phyloP scores from a whole-genome alignment of 2,329 filamentous ascomycete species.

The Arthrobotrys musiformis region DNA sequence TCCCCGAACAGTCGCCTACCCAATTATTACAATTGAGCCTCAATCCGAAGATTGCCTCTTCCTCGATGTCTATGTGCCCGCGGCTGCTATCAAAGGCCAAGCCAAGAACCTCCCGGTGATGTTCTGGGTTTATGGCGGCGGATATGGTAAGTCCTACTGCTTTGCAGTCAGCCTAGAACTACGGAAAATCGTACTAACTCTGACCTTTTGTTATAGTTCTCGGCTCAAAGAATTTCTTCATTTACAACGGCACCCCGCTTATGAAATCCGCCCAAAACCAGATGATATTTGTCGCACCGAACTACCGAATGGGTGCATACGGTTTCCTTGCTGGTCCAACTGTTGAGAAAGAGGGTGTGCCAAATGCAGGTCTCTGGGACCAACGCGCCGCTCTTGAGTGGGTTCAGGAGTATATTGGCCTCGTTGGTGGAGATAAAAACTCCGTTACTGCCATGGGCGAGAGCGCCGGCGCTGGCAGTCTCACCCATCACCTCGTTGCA shows the following conservation, averaged over 20 bases:
- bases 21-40: slow-evolving; percentile 56
- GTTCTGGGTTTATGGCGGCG: slow-evolving; percentile 66
- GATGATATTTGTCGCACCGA: slow-evolving; percentile 66
- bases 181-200: not conserved
- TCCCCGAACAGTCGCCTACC: slow-evolving; percentile 56
- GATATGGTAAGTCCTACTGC: slow-evolving; percentile 60
- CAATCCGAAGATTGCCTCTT: slow-evolving; percentile 66
- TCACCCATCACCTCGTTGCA: slow-evolving; percentile 67
- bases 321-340: slow-evolving; percentile 66
- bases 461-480: slow-evolving; percentile 67
- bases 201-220: slow-evolving; percentile 34
- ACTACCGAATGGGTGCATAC: slow-evolving; percentile 67
- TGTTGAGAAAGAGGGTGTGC: slow-evolving; percentile 63
- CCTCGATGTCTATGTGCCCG: slow-evolving; percentile 67
- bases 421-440: slow-evolving; percentile 66
- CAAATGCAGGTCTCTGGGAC: slow-evolving; percentile 66
- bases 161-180: not conserved
- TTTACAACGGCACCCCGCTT: slow-evolving; percentile 58
- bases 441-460: slow-evolving; percentile 67
- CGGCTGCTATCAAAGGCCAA: slow-evolving; percentile 62
- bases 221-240: slow-evolving; percentile 58
- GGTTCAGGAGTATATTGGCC: slow-evolving; percentile 65
- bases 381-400: slow-evolving; percentile 66
- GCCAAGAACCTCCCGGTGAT: slow-evolving; percentile 64
- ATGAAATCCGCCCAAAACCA: slow-evolving; percentile 61